Base-by-base conservation (phyloP, 371 early-diverging fungal species). In the Gilbertella persicaria region DNA sequence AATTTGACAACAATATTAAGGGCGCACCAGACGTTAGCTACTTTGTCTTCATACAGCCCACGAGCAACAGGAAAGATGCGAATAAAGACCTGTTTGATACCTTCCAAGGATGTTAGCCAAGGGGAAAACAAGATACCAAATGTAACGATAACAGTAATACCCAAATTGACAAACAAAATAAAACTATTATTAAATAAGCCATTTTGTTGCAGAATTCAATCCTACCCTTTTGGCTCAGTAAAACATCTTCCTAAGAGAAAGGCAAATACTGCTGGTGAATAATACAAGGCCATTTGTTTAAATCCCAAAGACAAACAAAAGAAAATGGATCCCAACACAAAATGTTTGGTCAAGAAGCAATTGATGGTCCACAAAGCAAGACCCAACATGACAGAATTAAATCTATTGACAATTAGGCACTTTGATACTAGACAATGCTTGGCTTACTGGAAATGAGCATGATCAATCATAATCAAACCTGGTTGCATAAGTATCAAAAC, bases 221-320 rank as follows among this genome's bases (percentile, higher is more conserved):
- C 56, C 58, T 73, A 73, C 73, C 79, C 79, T 12, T 68, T 58
- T 12, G 38, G 33, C 23, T 77, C 69, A 33, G 60, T 62, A 48
- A 86, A 71, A 53, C 93, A 94, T 48, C 77, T 78, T 10, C 91
- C 90, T 9, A 98, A 75, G 19, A 98, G 76, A 61, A 79, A 95
- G 16, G 84, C 83, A 66, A 98, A 98, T 1, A 98, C 76, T 0
- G 96, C 89, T 0, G 93, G 84, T 0, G 98, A 81, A 69, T 88
- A 97, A 64, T 93, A 98, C 13, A 98, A 74, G 0, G 94, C 92
- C 98, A 98, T 98, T 57, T 97, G 97, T 69, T 98, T 98, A 63
- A 95, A 98, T 43, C 81, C 73, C 23, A 98, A 66, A 0, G 96
- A 77, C 10, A 89, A 67, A 54, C 88, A 90, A 62, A 96, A 98